Conservation (phyloP, 352 stramenopile genomes). For the Phytophthora sp. region DNA sequence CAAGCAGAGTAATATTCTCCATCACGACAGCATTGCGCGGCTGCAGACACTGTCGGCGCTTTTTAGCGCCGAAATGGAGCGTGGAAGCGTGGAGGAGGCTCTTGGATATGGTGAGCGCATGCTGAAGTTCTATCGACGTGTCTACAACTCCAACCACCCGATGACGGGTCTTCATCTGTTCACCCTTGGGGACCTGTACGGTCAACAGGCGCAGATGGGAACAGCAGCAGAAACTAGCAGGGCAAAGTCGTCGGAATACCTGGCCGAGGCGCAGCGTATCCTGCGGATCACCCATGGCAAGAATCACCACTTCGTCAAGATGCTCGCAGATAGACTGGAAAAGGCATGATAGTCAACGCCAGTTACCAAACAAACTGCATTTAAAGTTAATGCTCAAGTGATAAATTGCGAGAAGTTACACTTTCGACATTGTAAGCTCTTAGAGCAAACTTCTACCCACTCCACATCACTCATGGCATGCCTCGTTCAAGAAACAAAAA, state of each 20-base stretch:
- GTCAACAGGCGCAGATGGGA: conserved; percentile 21
- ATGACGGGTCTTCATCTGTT: conserved; percentile 70
- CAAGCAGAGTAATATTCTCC: conserved; percentile 38
- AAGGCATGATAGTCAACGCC: conserved; percentile 10
- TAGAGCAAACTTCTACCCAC: no score
- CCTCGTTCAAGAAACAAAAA: no score
- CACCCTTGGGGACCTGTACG: conserved; percentile 64
- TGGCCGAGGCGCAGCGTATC: conserved; percentile 49
- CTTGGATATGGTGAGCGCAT: conserved; percentile 52
- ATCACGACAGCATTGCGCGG: conserved; percentile 50
- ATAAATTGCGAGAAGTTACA: no score
- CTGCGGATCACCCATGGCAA: conserved; percentile 63
- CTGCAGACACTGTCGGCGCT: conserved; percentile 56
- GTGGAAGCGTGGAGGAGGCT: conserved; percentile 35
- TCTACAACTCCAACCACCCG: conserved; percentile 67
- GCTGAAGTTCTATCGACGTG: conserved; percentile 60
- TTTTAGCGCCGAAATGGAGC: conserved; percentile 65
- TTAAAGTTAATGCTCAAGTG: no score
- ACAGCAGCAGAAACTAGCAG: conserved; percentile 11
- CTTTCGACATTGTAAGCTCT: no score
- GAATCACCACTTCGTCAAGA: conserved; percentile 48
- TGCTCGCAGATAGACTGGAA: conserved; percentile 44
- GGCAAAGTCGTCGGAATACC: conserved; percentile 31
- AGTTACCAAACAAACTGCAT: no score
- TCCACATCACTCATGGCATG: no score